Evolutionary conservation across 2,329 filamentous ascomycete genomes (phyloP), one percentile per base, ranked within the genome.

Genomic region (Neofusicoccum ribis): DNA sequence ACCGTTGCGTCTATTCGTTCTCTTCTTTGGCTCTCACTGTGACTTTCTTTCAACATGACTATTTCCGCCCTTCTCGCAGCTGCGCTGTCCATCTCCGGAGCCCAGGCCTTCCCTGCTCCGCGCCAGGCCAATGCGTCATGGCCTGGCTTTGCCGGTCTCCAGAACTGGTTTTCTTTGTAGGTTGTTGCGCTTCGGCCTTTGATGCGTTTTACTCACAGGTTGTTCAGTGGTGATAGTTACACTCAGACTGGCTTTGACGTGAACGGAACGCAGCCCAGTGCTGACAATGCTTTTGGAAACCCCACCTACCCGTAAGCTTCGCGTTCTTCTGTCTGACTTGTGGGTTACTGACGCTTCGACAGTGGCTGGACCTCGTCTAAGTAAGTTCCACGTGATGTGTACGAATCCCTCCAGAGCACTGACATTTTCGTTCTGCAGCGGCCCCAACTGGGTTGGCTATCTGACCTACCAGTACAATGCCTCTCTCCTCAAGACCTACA

Each of bases 261-360:
- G 47, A 81, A 76, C 11, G 78, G 80, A 23, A 74, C 79, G 0
- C 81, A 86, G 43, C 86, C 88, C 1, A 83, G 79, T 7, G 68
- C 78, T 4, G 73, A 76, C 5, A 86, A 88, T 70, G 86, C 87
- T 0, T 77, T 89, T 67, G 87, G 88, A 0, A 90, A 90, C 69
- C 88, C 88, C 0, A 54, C 78, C 0, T 86, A 84, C 67, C 84
- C 82, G 71, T 74, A 70, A 66, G 70, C 15, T 2, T 6, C 12
- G 23, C 27, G 5, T 15, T 34, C n/a, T 49, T 15, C 20, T 14
- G 14, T 14, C 23, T 15, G 11, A 14, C 2, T 39, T 46, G 15
- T 3, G 12, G 8, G 15, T 15, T 36, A 31, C 46, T 61, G 17
- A 60, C 52, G 44, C 34, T 43, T 50, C 3, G 23, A 39, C 67